Evolutionary conservation across 768 basidiomycete genomes (phyloP), one percentile per base, ranked within the genome.

Genomic region (Amanita pseudoporphyria): DNA sequence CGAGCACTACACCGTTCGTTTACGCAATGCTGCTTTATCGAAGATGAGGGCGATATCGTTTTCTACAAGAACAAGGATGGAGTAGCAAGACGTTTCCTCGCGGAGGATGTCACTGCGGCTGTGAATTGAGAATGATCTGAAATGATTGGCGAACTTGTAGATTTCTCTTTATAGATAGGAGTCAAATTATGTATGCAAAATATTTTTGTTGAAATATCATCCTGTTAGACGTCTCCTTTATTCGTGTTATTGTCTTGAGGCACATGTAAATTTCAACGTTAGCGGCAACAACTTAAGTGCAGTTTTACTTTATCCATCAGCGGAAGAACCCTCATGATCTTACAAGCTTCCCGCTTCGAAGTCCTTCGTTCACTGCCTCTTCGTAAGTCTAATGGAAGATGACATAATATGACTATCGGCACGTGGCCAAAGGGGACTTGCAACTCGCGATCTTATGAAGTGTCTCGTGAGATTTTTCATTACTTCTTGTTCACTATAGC

Each of bases 11-110:
- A 76, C 56, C 71, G 79, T 37, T 71, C 77, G 4, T 82, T 81
- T 62, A 77, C 74, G 1, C 62, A 78, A 55, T 82, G 81, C 62
- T 69, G 69, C 51, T 82, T 81, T 63, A 74, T 82, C 40, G 80
- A 82, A 58, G 79, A 82, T 45, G 71, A 81, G 21, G 81, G 78
- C 9, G 71, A 74, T 42, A 73, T 82, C 51, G 68, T 81, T 0
- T 81, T 83, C 60, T 81, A 79, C 65, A 78, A 76, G 63, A 75
- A 80, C 58, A 68, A 63, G 50, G 55, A 74, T 12, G 79, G 79
- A 5, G 57, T 67, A 32, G 64, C 71, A 13, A 54, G 59, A 5
- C 69, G 76, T 22, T 56, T 63, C 12, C 50, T 70, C 14, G 65
- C 40, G 9, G 39, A 42, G 12, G 40, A 50, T n/a, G 24, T n/a